phyloP scores from a whole-genome alignment of 768 basidiomycete genomes.

The Pulveroboletus sp. region DNA sequence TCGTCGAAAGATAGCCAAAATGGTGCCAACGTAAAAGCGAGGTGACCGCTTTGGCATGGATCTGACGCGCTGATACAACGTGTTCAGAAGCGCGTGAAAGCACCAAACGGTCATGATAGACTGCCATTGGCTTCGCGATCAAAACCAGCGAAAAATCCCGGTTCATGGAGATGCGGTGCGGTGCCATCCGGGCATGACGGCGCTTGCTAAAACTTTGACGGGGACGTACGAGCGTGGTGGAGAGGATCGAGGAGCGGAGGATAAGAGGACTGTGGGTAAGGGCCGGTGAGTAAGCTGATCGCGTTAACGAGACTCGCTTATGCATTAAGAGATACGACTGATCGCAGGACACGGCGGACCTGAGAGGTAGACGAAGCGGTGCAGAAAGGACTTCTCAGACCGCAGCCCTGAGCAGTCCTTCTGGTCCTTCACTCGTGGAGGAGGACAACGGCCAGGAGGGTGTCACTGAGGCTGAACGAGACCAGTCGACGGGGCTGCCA shows the following conservation, averaged over 20 bases:
- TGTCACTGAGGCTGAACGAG: constrained; percentile 3
- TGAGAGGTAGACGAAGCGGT: constrained; percentile 23
- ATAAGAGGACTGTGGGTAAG: constrained; percentile 13
- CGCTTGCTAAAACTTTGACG: constrained; percentile 7
- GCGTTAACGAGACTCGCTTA: constrained; percentile 17
- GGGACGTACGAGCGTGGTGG: constrained; percentile 6
- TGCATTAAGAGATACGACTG: constrained; percentile 15
- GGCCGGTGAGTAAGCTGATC: constrained; percentile 18
- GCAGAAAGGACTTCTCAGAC: constrained; percentile 20
- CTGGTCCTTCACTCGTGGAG: constrained; percentile 21
- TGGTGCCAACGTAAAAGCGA: constrained; percentile 31
- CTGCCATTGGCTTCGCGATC: constrained; percentile 27
- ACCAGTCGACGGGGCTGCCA: constrained; percentile 15
- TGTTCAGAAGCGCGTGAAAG: constrained; percentile 35
- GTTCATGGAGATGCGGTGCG: constrained; percentile 17
- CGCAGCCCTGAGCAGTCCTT: constrained; percentile 21
- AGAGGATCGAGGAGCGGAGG: constrained; percentile 10
- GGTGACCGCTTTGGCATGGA: constrained; percentile 27
- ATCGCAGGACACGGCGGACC: constrained; percentile 17
- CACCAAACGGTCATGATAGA: constrained; percentile 31
- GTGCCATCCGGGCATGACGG: constrained; percentile 17
- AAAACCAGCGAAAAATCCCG: constrained; percentile 19
- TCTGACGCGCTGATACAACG: constrained; percentile 35
- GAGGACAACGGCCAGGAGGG: constrained; percentile 18
- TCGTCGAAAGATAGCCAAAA: constrained; percentile 19